Evolutionary conservation across 345 rosid genomes (phyloP).

Genomic region (Camelina neglecta): DNA sequence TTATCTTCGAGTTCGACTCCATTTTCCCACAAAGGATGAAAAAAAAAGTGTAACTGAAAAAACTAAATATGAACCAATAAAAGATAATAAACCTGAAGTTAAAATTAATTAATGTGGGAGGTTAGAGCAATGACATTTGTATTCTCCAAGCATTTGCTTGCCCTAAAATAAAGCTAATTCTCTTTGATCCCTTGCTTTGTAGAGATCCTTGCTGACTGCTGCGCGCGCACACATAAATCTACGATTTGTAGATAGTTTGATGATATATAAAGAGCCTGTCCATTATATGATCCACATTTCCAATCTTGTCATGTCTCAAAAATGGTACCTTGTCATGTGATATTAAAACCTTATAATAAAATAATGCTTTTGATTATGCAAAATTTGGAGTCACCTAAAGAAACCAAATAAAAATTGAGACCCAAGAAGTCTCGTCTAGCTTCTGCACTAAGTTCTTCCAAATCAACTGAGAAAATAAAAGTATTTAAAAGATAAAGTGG

Average conservation of each 20-base stretch:
- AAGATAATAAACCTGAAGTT: background rate
- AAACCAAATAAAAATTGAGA: background rate
- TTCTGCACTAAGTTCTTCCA: slow-evolving; percentile 5
- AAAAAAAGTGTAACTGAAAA: background rate
- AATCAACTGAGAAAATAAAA: background rate
- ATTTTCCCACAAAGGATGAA: background rate
- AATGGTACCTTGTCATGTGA: background rate
- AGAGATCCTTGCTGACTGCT: background rate
- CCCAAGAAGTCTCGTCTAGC: background rate
- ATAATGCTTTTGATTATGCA: background rate
- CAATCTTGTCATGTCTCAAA: background rate
- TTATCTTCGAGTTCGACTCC: background rate
- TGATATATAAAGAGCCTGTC: background rate
- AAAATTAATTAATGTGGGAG: background rate
- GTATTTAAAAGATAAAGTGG: background rate
- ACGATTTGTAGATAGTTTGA: background rate
- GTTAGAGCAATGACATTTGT: background rate
- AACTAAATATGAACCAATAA: background rate
- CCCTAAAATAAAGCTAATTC: background rate
- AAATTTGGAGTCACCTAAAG: background rate
- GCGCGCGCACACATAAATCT: background rate
- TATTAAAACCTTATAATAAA: background rate
- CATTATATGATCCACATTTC: background rate
- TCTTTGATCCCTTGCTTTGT: background rate
- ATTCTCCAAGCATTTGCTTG: background rate